phyloP scores from a whole-genome alignment of 768 basidiomycete genomes.

The Hirschioporus abietinus region DNA sequence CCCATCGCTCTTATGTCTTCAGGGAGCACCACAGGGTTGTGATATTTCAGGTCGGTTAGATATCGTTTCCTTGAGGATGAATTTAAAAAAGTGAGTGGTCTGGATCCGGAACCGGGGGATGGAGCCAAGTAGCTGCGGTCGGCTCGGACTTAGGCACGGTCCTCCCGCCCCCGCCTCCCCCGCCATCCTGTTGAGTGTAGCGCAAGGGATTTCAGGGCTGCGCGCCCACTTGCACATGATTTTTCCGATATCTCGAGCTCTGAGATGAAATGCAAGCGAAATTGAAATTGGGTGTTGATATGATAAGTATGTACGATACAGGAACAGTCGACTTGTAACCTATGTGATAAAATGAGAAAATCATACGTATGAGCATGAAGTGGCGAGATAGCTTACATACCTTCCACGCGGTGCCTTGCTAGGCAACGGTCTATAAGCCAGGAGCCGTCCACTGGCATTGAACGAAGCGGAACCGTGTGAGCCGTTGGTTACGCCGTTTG shows the following conservation, averaged over 20 bases:
- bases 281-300: background rate
- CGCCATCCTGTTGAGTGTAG: background rate
- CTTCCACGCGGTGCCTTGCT: no score
- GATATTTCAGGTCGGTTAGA: no score
- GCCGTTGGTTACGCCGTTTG: no score
- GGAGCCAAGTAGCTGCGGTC: background rate
- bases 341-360: background rate
- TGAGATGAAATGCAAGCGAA: background rate
- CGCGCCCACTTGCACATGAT: background rate
- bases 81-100: background rate
- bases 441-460: no score
- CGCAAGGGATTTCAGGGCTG: no score
- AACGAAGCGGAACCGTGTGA: no score
- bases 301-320: background rate
- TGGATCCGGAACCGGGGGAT: background rate
- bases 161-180: background rate
- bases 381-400: no score
- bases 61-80: background rate
- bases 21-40: background rate
- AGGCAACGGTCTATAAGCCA: no score
- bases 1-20: background rate
- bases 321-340: background rate
- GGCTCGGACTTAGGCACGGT: background rate
- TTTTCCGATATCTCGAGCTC: no score
- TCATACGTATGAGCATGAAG: background rate